A percentile compares a stretch with the other conserved stretches of the same genome.
These are phyloP conservation scores for Encephalitozoon hellem DNA, from an alignment of 371 early-diverging fungal species.

Conservation along the genomic window DNA sequence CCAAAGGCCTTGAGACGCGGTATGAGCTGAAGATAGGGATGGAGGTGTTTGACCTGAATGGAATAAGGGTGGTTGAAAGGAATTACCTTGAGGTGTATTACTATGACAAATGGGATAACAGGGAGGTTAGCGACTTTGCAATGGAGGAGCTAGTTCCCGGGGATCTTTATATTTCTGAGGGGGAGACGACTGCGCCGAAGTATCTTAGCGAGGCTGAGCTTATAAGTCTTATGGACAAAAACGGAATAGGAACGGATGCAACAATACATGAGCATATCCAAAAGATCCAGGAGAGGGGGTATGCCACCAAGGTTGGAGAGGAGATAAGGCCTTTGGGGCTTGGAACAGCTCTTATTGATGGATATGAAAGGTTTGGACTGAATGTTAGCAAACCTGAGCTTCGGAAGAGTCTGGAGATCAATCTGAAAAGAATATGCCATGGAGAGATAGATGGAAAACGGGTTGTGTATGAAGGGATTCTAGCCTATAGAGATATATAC, in stretches of 20 bases:
- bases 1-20: slow-evolving; percentile 74
- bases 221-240: slow-evolving; percentile 85
- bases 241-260: slow-evolving; percentile 97
- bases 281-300: slow-evolving; percentile 78
- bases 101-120: slow-evolving; percentile 78
- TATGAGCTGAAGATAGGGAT: slow-evolving; percentile 65
- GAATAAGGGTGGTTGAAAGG: slow-evolving; percentile 62
- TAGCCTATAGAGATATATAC: slow-evolving; percentile 50
- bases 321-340: slow-evolving; percentile 73
- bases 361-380: slow-evolving; percentile 66
- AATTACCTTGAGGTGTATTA: slow-evolving; percentile 88
- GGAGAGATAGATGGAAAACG: slow-evolving; percentile 29
- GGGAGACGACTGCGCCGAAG: slow-evolving; percentile 70
- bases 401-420: slow-evolving; percentile 59
- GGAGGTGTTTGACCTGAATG: slow-evolving; percentile 44
- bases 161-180: slow-evolving; percentile 62
- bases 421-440: slow-evolving; percentile 66
- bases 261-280: slow-evolving; percentile 97
- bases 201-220: slow-evolving; percentile 82
- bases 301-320: slow-evolving; percentile 67
- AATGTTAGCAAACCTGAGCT: slow-evolving; percentile 46
- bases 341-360: slow-evolving; percentile 79
- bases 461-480: slow-evolving; percentile 53
- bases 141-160: slow-evolving; percentile 64
- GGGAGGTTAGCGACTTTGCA: slow-evolving; percentile 67